These are phyloP conservation scores for Trebouxia sp. DNA, from an alignment of 139 green algal species.

Conservation along the genomic window DNA sequence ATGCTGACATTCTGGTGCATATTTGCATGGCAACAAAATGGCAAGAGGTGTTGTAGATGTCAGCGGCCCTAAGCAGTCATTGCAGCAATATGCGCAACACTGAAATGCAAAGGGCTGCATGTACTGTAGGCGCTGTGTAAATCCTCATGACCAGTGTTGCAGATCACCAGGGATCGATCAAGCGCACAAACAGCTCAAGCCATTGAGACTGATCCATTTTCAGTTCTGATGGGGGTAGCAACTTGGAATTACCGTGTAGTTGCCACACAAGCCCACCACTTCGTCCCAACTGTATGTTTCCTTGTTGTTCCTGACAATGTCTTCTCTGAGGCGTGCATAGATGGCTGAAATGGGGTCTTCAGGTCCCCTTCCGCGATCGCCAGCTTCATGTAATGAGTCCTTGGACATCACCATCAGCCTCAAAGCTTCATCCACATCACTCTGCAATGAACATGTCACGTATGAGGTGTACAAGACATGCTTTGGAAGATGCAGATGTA, in stretches of 20 bases:
- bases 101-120: background rate
- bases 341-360: conserved; percentile 31
- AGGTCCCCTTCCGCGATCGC: background rate
- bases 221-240: too few relatives aligned
- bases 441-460: conserved; percentile 54
- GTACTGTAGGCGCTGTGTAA: background rate
- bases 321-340: conserved; percentile 48
- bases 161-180: background rate
- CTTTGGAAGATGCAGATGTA: too few relatives aligned
- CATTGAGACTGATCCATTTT: background rate
- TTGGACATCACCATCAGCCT: conserved; percentile 93
- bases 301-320: conserved; percentile 41
- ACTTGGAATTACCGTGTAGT: conserved; percentile 14
- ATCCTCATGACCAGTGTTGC: background rate
- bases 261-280: conserved; percentile 43
- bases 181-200: background rate
- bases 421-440: conserved; percentile 94
- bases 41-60: background rate
- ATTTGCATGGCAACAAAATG: background rate
- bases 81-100: background rate
- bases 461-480: too few relatives aligned
- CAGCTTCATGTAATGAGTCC: conserved; percentile 66
- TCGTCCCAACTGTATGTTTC: conserved; percentile 51
- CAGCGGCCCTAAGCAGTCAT: background rate
- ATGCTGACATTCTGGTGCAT: background rate